A percentile compares a stretch with the other conserved stretches of the same genome.
Evolutionary conservation across 129 eudicot genomes (phyloP).

Genomic region (Flaveria linearis): DNA sequence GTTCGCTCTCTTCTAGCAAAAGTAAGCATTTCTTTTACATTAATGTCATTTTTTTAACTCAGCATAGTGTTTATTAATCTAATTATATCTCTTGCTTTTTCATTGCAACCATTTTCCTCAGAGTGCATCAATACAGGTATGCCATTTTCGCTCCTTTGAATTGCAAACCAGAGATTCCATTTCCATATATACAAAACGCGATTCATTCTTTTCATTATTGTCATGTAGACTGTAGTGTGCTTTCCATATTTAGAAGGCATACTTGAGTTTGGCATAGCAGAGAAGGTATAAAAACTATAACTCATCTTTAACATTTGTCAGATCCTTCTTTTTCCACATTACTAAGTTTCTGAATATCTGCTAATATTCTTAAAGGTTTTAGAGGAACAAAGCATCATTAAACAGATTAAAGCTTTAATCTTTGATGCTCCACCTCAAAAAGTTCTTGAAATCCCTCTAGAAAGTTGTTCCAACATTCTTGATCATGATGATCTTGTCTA

Average conservation of each 20-base stretch:
- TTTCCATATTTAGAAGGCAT: constrained; percentile 78
- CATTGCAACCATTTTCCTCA: constrained; percentile 32
- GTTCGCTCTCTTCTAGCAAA: constrained; percentile 78
- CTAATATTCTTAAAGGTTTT: constrained; percentile 47
- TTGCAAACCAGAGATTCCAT: constrained; percentile 3
- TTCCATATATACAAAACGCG: constrained; percentile 3
- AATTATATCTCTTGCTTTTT: constrained; percentile 7
- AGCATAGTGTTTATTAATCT: not conserved
- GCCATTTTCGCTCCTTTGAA: not conserved
- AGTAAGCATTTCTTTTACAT: constrained; percentile 41
- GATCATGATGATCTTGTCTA: constrained; percentile 33
- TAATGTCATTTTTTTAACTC: not conserved
- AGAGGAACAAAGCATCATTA: constrained; percentile 65
- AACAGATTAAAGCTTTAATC: constrained; percentile 50
- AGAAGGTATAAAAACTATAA: constrained; percentile 45
- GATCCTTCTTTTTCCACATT: constrained; percentile 2
- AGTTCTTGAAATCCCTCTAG: constrained; percentile 29
- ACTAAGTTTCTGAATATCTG: not conserved
- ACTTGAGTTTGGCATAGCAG: constrained; percentile 74
- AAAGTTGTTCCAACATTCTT: constrained; percentile 27
- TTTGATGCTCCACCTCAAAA: constrained; percentile 34
- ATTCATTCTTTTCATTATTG: constrained; percentile 19
- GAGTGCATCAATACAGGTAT: constrained; percentile 91
- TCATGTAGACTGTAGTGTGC: constrained; percentile 77
- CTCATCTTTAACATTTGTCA: not conserved